phyloP scores from a whole-genome alignment of 345 rosid species.

The Hibiscus trionum region DNA sequence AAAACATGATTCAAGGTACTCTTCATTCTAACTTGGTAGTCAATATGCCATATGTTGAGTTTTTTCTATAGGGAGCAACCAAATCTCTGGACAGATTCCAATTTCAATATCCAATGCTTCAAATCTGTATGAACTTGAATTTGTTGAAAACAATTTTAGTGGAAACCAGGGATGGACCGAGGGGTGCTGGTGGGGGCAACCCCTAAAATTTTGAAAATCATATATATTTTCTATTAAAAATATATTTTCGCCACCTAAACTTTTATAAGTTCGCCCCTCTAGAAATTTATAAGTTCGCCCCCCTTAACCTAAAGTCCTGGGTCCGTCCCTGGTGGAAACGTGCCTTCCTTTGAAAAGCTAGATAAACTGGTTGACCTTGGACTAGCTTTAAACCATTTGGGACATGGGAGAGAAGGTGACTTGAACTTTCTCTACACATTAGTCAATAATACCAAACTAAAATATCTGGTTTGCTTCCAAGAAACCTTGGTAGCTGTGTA shows the following conservation, averaged over 20 bases:
- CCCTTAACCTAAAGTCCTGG: too few species aligned
- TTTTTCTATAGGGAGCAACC: not conserved
- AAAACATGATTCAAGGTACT: too few species aligned
- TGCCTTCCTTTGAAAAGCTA: not conserved
- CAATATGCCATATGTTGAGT: not conserved
- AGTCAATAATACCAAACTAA: slow-evolving; percentile 12
- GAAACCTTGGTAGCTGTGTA: not conserved
- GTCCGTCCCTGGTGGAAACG: too few species aligned
- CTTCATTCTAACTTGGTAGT: too few species aligned
- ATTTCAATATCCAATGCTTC: slow-evolving; percentile 5
- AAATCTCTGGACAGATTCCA: not conserved
- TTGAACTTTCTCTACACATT: slow-evolving; percentile 1
- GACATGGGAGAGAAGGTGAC: slow-evolving; percentile 1
- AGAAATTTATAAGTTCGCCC: too few species aligned
- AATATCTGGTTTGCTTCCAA: not conserved
- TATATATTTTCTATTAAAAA: too few species aligned
- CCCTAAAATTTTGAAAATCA: too few species aligned
- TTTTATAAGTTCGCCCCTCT: too few species aligned
- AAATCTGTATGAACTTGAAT: not conserved
- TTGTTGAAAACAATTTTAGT: not conserved
- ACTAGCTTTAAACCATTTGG: not conserved
- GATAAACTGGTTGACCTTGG: not conserved
- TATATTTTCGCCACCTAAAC: too few species aligned
- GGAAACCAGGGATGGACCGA: too few species aligned
- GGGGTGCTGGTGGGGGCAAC: too few species aligned